phyloP scores from a whole-genome alignment of 2,329 filamentous ascomycete genomes.

The Pyrenophora seminiperda region DNA sequence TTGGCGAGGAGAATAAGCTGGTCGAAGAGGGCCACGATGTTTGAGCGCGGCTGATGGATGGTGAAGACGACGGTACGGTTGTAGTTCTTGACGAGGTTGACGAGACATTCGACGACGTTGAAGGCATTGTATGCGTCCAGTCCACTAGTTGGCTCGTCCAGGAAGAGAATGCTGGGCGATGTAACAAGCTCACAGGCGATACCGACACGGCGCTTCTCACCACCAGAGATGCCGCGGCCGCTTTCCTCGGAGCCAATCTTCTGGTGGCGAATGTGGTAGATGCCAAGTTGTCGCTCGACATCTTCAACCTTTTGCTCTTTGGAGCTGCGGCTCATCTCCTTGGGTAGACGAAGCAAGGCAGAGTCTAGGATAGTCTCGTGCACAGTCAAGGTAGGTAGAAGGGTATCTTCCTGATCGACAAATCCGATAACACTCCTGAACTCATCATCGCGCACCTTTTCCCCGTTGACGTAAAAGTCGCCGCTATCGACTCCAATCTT shows the following conservation, averaged over 20 bases:
- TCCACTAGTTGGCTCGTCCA: constrained; percentile 96
- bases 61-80: constrained; percentile 98
- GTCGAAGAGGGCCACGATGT: constrained; percentile 97
- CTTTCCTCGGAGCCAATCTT: constrained; percentile 95
- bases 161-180: constrained; percentile 93
- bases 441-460: constrained; percentile 81
- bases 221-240: constrained; percentile 93
- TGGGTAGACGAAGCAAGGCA: constrained; percentile 86
- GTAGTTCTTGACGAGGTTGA: constrained; percentile 93
- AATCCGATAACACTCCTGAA: constrained; percentile 95
- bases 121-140: constrained; percentile 97
- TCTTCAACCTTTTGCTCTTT: constrained; percentile 92
- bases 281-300: constrained; percentile 94
- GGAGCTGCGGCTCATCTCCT: constrained; percentile 82
- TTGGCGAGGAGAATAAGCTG: constrained; percentile 88
- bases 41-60: constrained; percentile 96
- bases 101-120: constrained; percentile 95
- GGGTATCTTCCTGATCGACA: constrained; percentile 97
- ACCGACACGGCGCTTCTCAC: constrained; percentile 92
- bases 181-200: constrained; percentile 98
- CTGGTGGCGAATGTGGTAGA: constrained; percentile 91
- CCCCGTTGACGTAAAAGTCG: constrained; percentile 90
- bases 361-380: constrained; percentile 98
- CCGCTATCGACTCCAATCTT: constrained; percentile 81
- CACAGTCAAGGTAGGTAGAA: constrained; percentile 93